Evolutionary conservation across 805 yeast species (phyloP), one percentile per base, ranked within the genome.

Genomic region (Tetrapisispora nanseiensis): DNA sequence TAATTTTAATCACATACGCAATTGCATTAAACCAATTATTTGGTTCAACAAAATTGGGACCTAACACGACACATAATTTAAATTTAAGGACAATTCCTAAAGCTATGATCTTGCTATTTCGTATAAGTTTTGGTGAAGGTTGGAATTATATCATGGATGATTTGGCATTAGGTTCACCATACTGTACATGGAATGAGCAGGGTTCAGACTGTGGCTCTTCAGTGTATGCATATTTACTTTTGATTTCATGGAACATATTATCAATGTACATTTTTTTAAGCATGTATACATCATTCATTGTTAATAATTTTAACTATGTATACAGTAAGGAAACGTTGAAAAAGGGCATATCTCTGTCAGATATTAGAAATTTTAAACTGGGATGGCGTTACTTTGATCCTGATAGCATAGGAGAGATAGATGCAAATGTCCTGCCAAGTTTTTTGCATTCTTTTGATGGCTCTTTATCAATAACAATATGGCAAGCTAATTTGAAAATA

Each of bases 101-200:
- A 12, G 16, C 41, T n/a, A 16, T 38, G 24, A 12, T 38, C 4
- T 3, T 31, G 2, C 12, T 38, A 30, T 38, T 38, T 38, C 12
- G 35, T 6, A 19, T 30, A 11, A 38, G 41, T 38, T 38, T 38
- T 30, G 41, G 41, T 15, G 41, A 38, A 23, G 35, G 41, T 9
- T 38, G 41, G 41, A 38, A 38, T 16, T 38, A 38, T 24, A 38
- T 38, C 6, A 16, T 38, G 35, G 30, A 38, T 22, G 41, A 38
- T 38, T 4, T 38, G 12, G 19, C 30, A 16, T 3, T 38, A 15
- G 4, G 16, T 2, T 12, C 9, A 6, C 41, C 41, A 6, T 30
- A 31, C 18, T 38, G 41, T 31, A n/a, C 15, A 6, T 5, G 3
- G 3, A 6, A 3, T 11, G 23, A 6, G 11, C 18, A 16, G 2